These are phyloP conservation scores for Talaromyces sp. DNA, from an alignment of 2,329 filamentous ascomycete species.

Conservation along the genomic window DNA sequence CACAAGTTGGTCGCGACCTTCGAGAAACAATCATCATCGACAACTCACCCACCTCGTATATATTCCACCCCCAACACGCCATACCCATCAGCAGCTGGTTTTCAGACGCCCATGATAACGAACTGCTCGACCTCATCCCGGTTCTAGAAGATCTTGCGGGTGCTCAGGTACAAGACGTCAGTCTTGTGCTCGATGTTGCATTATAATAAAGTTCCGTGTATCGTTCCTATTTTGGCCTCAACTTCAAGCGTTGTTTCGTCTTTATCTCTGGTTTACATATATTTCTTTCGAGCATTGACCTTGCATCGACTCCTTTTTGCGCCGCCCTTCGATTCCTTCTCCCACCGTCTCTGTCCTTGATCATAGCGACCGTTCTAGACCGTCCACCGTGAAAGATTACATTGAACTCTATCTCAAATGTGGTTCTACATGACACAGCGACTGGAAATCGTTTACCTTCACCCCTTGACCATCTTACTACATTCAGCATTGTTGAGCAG, in stretches of 20 bases:
- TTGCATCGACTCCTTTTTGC: neutral
- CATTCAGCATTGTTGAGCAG: slow-evolving; percentile 19
- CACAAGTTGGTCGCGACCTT: slow-evolving; percentile 90
- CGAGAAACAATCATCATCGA: slow-evolving; percentile 99
- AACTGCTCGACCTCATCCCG: slow-evolving; percentile 93
- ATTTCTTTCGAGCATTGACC: slow-evolving; percentile 9
- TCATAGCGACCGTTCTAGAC: slow-evolving; percentile 15
- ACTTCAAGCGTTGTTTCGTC: slow-evolving; percentile 27
- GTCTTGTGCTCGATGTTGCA: slow-evolving; percentile 88
- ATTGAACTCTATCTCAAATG: neutral
- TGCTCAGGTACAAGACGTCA: slow-evolving; percentile 87
- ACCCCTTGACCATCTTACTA: neutral
- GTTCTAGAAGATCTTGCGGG: slow-evolving; percentile 95
- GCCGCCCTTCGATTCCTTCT: neutral
- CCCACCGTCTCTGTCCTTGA: slow-evolving; percentile 9
- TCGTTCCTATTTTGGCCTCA: slow-evolving; percentile 11
- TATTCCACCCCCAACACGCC: slow-evolving; percentile 98
- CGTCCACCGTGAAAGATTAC: slow-evolving; percentile 14
- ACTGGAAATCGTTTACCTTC: slow-evolving; percentile 10
- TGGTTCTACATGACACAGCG: slow-evolving; percentile 12
- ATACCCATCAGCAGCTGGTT: slow-evolving; percentile 99
- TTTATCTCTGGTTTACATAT: slow-evolving; percentile 1
- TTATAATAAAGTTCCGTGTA: slow-evolving; percentile 46
- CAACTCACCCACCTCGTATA: slow-evolving; percentile 98
- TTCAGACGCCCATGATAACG: slow-evolving; percentile 98